phyloP scores from a whole-genome alignment of 2,329 filamentous ascomycete species.

The Ilyonectria mors-panacis region DNA sequence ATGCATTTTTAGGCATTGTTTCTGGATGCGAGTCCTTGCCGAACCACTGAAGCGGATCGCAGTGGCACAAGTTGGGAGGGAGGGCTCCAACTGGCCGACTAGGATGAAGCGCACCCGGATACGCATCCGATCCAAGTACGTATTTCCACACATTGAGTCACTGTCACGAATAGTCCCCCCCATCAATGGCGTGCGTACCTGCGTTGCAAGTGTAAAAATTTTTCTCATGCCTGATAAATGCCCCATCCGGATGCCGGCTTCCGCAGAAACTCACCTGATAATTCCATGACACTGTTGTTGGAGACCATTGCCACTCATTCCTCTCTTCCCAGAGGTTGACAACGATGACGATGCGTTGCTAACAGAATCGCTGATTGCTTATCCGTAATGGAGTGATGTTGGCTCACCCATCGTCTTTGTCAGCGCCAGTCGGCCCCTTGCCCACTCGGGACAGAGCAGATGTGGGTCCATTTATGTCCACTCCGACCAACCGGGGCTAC shows the following conservation, averaged over 20 bases:
- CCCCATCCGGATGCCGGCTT: neutral
- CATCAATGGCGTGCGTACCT: too few relatives aligned
- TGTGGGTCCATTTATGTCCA: conserved; percentile 6
- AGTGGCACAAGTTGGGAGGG: neutral
- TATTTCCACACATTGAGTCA: neutral
- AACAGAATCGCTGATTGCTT: neutral
- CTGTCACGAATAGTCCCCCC: neutral
- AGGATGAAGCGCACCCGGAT: neutral
- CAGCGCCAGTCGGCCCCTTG: neutral
- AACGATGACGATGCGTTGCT: neutral
- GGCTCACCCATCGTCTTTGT: neutral
- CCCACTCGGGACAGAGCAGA: neutral
- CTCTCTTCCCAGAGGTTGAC: neutral
- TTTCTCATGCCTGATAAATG: neutral
- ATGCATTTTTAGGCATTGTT: conserved; percentile 8
- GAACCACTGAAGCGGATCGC: conserved; percentile 13
- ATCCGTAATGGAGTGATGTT: neutral
- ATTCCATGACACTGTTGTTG: neutral
- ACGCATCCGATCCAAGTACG: neutral
- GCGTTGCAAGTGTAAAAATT: neutral
- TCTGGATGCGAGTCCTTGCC: conserved; percentile 1
- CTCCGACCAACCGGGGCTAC: neutral
- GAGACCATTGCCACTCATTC: neutral
- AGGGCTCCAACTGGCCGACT: conserved; percentile 9
- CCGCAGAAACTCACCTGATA: neutral